Base-by-base conservation (phyloP, 495 filamentous ascomycete genomes). In the Penicillium goetzii region DNA sequence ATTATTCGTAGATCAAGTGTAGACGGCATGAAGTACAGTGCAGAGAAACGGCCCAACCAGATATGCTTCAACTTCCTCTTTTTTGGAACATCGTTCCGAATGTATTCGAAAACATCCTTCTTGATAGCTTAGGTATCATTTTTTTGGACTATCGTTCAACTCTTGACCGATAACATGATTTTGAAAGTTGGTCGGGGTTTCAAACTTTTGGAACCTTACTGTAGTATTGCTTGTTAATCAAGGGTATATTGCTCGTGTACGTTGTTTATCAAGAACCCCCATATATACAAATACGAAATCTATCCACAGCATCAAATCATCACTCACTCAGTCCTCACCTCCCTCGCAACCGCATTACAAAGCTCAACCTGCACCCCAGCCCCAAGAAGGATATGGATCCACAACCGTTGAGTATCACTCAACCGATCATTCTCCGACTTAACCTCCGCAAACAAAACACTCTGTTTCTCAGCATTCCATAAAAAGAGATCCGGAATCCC, bases 401-500 rank as follows among this genome's bases (percentile, higher is more conserved):
- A 99, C 41, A 99, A 80, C 65, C 95, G 83, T 77, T 99, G 95
- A 36, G 93, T 96, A 82, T 99, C 95, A 76, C 94, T 97, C 71
- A 99, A 80, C 34, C 92, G 86, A 81, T 99, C 95, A 80, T 97
- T 97, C 78, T 92, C 92, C 62, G 89, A 92, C 83, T 97, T 97
- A 53, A 97, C 93, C 76, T 97, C 93, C 3, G 86, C 83, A 78
- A 97, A 96, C 85, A 93, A 86, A 50, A 92, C 87, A 74, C 89
- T 86, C 34, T 79, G 78, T 51, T 64, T 75, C 36, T 78, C 77
- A 52, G 76, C 59, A 30, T 76, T 84, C 95, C 95, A 99, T 2
- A 99, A 84, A 64, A 99, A 91, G 51, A 99, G 76, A 79, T 99
- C 95, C 30, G 95, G 95, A 52, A 99, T 90, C 1, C 95, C 95